These are phyloP conservation scores for Scheffersomyces stambukii DNA, from an alignment of 1,139 yeast genomes.

Conservation along the genomic window DNA sequence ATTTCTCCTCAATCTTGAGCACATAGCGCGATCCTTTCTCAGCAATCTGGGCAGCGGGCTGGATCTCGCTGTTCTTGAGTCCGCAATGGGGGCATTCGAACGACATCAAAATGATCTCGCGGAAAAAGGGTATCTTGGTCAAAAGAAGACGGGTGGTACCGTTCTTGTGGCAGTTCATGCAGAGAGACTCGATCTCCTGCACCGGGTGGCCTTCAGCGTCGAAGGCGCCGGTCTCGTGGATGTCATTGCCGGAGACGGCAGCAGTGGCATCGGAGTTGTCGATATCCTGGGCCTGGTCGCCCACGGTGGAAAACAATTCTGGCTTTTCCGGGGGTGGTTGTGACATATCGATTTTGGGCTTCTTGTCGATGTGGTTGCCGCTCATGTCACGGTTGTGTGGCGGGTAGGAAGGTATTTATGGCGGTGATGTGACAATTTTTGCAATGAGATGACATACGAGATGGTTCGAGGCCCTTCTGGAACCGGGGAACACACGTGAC, in stretches of 20 bases:
- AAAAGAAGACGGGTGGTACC: slow-evolving; percentile 82
- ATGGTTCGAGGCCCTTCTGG: too few relatives aligned
- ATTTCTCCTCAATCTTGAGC: slow-evolving; percentile 63
- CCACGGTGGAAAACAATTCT: slow-evolving; percentile 53
- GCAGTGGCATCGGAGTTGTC: slow-evolving; percentile 34
- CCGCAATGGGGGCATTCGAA: slow-evolving; percentile 96
- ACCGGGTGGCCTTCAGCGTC: slow-evolving; percentile 96
- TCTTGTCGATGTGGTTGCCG: slow-evolving; percentile 15
- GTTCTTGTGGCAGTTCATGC: slow-evolving; percentile 90
- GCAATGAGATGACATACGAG: too few relatives aligned
- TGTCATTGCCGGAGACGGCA: slow-evolving; percentile 55
- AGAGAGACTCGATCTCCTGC: slow-evolving; percentile 88
- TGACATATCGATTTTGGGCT: slow-evolving; percentile 10
- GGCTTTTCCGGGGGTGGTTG: slow-evolving; percentile 22
- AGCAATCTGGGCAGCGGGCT: slow-evolving; percentile 86
- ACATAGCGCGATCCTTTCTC: slow-evolving; percentile 80
- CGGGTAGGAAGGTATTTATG: too few relatives aligned
- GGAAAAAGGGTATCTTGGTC: slow-evolving; percentile 87
- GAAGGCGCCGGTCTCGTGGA: slow-evolving; percentile 52
- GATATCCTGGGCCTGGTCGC: slow-evolving; percentile 48
- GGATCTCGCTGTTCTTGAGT: slow-evolving; percentile 86
- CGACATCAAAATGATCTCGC: slow-evolving; percentile 91
- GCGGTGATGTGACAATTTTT: too few relatives aligned
- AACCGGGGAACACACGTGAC: too few relatives aligned
- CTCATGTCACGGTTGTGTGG: too few relatives aligned